Percentiles rank a stretch among this genome's conserved stretches.
phyloP scores from a whole-genome alignment of 2,329 filamentous ascomycete species.

The Berkeleyomyces rouxiae region DNA sequence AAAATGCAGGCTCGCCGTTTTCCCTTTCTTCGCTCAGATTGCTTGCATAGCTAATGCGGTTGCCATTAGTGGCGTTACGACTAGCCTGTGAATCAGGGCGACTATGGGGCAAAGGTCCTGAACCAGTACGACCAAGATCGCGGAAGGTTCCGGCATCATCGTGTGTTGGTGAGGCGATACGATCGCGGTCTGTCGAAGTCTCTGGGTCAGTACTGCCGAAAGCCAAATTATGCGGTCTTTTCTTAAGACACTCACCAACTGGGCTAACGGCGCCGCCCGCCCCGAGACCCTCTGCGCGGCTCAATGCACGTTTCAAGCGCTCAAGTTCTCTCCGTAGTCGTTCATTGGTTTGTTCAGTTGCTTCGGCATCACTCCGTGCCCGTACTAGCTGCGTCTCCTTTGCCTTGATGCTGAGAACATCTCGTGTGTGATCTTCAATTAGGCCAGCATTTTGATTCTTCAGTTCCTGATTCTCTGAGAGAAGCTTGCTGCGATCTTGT shows the following conservation, averaged over 20 bases:
- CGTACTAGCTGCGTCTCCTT: constrained; percentile 95
- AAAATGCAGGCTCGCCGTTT: constrained; percentile 39
- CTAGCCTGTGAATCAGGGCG: constrained; percentile 11
- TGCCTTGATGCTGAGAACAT: constrained; percentile 90
- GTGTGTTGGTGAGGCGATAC: constrained; percentile 31
- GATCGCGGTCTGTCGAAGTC: constrained; percentile 12
- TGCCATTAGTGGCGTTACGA: constrained; percentile 23
- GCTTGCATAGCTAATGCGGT: constrained; percentile 46
- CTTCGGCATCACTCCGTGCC: constrained; percentile 75
- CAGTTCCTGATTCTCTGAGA: constrained; percentile 79
- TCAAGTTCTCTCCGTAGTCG: constrained; percentile 78
- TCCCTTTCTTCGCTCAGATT: constrained; percentile 62
- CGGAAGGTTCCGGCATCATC: constrained; percentile 35
- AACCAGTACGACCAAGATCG: constrained; percentile 26
- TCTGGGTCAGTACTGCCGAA: constrained; percentile 15
- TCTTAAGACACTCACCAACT: constrained; percentile 16
- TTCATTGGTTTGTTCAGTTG: constrained; percentile 72
- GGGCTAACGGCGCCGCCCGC: constrained; percentile 18
- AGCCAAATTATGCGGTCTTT: constrained; percentile 16
- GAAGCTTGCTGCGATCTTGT: constrained; percentile 63
- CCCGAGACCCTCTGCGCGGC: constrained; percentile 37
- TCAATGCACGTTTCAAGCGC: constrained; percentile 73
- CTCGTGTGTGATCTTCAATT: constrained; percentile 91
- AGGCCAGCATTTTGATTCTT: constrained; percentile 94
- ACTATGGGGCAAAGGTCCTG: constrained; percentile 2